Percentiles rank a stretch among this genome's conserved stretches.
These are phyloP conservation scores for Verticillium klebahnii DNA, from an alignment of 2,329 filamentous ascomycete genomes.

Conservation along the genomic window DNA sequence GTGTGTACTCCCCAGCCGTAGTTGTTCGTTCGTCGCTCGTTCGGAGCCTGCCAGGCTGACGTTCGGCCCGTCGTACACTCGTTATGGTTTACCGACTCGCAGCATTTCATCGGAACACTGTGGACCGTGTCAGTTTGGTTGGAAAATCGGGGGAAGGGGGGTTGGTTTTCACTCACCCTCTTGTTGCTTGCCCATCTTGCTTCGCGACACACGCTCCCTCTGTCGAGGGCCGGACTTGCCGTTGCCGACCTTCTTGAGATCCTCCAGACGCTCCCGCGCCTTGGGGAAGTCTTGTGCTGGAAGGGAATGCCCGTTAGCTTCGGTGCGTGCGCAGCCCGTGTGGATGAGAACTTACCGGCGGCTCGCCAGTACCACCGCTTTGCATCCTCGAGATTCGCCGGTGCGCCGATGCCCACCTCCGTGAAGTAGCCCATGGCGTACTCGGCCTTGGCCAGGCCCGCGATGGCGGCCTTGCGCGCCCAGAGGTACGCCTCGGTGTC, in stretches of 20 bases:
- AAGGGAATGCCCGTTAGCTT: not conserved
- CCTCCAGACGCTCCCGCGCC: conserved; percentile 86
- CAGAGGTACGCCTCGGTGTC: conserved; percentile 97
- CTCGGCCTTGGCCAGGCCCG: conserved; percentile 87
- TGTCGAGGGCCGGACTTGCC: conserved; percentile 63
- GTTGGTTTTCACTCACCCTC: conserved; percentile 64
- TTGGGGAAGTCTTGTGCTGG: conserved; percentile 91
- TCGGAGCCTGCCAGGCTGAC: not conserved
- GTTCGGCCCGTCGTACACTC: not conserved
- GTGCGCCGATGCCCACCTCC: conserved; percentile 86
- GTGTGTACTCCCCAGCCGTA: not conserved
- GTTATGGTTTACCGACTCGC: not conserved
- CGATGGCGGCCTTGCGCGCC: conserved; percentile 87
- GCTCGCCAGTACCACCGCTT: conserved; percentile 98
- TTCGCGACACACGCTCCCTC: conserved; percentile 75
- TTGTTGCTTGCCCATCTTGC: conserved; percentile 75
- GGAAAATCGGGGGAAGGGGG: not conserved
- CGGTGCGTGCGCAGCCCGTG: too few species aligned
- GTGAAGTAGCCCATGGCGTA: conserved; percentile 99
- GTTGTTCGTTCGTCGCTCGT: not conserved
- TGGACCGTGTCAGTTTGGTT: not conserved
- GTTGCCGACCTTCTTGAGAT: conserved; percentile 69
- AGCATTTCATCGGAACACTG: not conserved
- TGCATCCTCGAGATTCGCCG: conserved; percentile 85
- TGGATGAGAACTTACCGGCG: conserved; percentile 67